These are phyloP conservation scores for Colletotrichum neosansevieriae DNA, from an alignment of 2,329 filamentous ascomycete genomes.

Conservation along the genomic window DNA sequence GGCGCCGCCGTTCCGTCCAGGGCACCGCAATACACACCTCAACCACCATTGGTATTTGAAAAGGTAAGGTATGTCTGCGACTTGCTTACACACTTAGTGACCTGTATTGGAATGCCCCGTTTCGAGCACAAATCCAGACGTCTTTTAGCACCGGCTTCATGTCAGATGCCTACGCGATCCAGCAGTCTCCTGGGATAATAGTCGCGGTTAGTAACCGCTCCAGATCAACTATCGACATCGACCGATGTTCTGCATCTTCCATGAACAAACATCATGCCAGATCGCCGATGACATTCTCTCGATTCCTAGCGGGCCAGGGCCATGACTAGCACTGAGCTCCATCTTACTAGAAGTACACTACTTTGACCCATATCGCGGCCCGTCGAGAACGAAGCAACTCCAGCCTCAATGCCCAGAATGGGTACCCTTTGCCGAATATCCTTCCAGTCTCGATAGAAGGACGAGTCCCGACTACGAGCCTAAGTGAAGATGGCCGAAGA, in stretches of 20 bases:
- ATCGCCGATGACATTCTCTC: slow-evolving; percentile 28
- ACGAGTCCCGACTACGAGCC: too few species aligned
- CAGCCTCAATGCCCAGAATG: not conserved
- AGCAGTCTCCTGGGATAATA: not conserved
- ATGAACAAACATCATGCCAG: slow-evolving; percentile 10
- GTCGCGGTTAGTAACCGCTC: not conserved
- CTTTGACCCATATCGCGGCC: slow-evolving; percentile 11
- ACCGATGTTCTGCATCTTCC: not conserved
- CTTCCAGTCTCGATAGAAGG: not conserved
- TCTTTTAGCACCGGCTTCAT: not conserved
- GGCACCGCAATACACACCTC: not conserved
- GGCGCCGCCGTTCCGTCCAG: not conserved
- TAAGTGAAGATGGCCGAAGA: not conserved
- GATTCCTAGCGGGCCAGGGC: slow-evolving; percentile 15
- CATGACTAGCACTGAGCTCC: slow-evolving; percentile 6
- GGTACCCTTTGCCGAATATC: not conserved
- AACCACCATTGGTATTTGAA: too few species aligned
- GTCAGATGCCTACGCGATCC: too few species aligned
- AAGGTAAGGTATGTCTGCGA: not conserved
- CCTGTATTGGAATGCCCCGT: not conserved
- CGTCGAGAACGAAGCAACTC: slow-evolving; percentile 22
- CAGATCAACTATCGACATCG: not conserved
- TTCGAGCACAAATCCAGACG: not conserved
- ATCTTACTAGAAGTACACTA: not conserved
- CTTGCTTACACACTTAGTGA: not conserved